Evolutionary conservation across 2,329 filamentous ascomycete genomes (phyloP).

Genomic region (Ophiocordyceps australis): DNA sequence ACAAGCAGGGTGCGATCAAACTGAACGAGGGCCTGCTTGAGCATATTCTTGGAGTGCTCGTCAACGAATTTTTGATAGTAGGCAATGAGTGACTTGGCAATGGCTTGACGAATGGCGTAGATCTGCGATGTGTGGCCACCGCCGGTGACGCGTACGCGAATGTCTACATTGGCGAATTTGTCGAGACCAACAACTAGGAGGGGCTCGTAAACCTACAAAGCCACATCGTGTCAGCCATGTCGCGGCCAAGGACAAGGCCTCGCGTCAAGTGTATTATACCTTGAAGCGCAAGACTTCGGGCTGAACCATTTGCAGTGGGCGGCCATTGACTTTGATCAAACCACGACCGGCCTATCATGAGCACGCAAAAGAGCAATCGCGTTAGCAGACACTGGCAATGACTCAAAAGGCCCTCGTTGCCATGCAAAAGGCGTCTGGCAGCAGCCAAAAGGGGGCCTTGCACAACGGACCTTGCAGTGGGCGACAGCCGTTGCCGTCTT

Average conservation of each 20-base stretch:
- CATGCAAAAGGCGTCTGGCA: background rate
- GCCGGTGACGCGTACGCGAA: conserved; percentile 88
- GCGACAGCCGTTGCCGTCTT: conserved; percentile 80
- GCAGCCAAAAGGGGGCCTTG: conserved; percentile 1
- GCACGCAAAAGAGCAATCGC: too few species aligned
- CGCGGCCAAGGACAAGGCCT: background rate
- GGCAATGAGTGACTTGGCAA: conserved; percentile 59
- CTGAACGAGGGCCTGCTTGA: conserved; percentile 91
- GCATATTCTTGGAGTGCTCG: conserved; percentile 99
- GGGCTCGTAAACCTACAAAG: conserved; percentile 78
- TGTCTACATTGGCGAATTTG: conserved; percentile 94
- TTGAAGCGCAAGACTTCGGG: conserved; percentile 97
- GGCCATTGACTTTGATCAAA: conserved; percentile 97
- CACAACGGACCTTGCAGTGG: conserved; percentile 64
- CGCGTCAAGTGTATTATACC: too few species aligned
- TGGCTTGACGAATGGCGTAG: conserved; percentile 97
- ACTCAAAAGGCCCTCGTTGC: too few species aligned
- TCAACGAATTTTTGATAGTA: conserved; percentile 99
- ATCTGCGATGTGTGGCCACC: conserved; percentile 96
- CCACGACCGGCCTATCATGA: conserved; percentile 37
- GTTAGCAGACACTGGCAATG: too few species aligned
- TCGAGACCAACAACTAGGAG: conserved; percentile 92
- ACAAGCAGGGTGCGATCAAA: conserved; percentile 97
- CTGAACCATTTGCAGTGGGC: conserved; percentile 83
- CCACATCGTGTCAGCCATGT: background rate